phyloP scores from a whole-genome alignment of 768 basidiomycete species.

The Pulveroboletus ravenelii region DNA sequence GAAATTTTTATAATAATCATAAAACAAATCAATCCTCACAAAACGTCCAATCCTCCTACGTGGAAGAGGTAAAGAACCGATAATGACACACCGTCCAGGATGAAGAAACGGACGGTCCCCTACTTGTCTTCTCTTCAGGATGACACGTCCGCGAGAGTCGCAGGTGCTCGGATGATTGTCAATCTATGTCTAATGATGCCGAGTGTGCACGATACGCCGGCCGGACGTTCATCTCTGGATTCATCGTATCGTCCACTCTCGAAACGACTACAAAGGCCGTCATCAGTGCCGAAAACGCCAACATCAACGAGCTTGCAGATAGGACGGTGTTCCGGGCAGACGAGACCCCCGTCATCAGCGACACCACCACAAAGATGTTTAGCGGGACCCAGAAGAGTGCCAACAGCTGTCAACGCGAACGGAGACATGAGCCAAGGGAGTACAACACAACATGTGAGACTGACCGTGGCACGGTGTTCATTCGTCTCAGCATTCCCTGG shows the following conservation, averaged over 20 bases:
- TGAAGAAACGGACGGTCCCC: no score
- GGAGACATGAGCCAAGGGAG: neutral
- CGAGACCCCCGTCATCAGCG: slow-evolving; percentile 64
- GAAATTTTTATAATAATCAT: no score
- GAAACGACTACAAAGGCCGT: slow-evolving; percentile 47
- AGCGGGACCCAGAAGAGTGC: slow-evolving; percentile 72
- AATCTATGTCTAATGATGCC: neutral
- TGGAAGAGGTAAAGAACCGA: no score
- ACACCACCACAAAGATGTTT: slow-evolving; percentile 67
- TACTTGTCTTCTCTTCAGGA: no score
- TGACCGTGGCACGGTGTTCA: slow-evolving; percentile 70
- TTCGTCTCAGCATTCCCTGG: slow-evolving; percentile 69
- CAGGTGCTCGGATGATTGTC: no score
- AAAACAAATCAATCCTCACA: no score
- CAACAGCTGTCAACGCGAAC: slow-evolving; percentile 42
- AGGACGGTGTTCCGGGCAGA: slow-evolving; percentile 60
- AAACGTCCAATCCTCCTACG: no score
- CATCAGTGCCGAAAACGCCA: slow-evolving; percentile 55
- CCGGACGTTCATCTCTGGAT: slow-evolving; percentile 17
- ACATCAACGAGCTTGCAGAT: slow-evolving; percentile 50
- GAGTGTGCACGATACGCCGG: slow-evolving; percentile 8
- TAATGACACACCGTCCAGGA: no score
- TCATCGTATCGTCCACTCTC: slow-evolving; percentile 25
- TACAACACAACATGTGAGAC: slow-evolving; percentile 11
- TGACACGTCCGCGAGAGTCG: no score